Evolutionary conservation across 1,284 basidiomycete species (phyloP), one percentile per base, ranked within the genome.

Genomic region (Ceratobasidium sp.): DNA sequence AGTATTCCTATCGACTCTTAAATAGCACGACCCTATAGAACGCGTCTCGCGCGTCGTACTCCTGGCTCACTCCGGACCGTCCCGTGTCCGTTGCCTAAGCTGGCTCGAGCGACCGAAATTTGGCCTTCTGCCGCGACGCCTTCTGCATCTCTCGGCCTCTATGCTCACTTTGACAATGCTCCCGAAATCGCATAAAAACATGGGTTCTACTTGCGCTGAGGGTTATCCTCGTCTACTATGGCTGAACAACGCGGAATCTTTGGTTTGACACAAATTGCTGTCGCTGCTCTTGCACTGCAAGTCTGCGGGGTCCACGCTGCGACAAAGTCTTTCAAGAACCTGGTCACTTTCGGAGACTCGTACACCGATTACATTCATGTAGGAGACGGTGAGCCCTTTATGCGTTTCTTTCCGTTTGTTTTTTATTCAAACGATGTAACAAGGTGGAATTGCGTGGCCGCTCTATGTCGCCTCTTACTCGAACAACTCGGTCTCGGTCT

Each of bases 311-410:
- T 63, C 4, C 51, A 22, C n/a, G 29, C 57, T 51, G 69, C 69
- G 19, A 33, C 48, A n/a, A n/a, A n/a, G n/a, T n/a, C 57, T 6
- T 29, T 63, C 4, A 75, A 66, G 62, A 63, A 75, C 33, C 24
- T 74, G 29, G 75, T 75, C 6, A 69, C 74, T 1, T 76, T 76
- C 63, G 86, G 86, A 0, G 86, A 86, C 80, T 83, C 82, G 62
- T 87, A 84, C 78, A 85, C 85, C 2, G 84, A 79, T 82, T 9
- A 80, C 80, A 27, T n/a, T n/a, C 36, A 76, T 54, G 36, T 80
- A 80, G 83, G 81, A 7, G 84, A 84, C 77, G 82, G 82, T 50
- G 11, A n/a, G 51, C 29, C 44, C 27, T 44, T 19, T 22, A 17
- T 31, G 7, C 36, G 33, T 22, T 33, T 29, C 22, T 33, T 5